Conservation (phyloP, 345 rosid species). For the Euphorbia pulcherrima region DNA sequence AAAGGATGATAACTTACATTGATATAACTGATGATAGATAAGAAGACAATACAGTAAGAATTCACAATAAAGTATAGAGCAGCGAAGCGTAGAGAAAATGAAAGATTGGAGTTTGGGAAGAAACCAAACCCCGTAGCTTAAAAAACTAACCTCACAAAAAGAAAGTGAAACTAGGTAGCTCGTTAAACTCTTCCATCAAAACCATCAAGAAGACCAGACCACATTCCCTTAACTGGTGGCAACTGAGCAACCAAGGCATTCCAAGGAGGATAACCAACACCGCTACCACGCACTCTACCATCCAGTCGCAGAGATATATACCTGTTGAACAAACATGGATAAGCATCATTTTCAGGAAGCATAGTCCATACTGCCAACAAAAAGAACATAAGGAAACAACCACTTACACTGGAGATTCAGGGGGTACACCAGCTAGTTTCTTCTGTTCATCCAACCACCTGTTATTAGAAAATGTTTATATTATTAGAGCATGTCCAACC, state of each 20-base stretch:
- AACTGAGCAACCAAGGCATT: conserved; percentile 87
- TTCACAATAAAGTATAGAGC: not conserved
- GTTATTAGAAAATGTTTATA: conserved; percentile 9
- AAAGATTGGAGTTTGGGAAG: not conserved
- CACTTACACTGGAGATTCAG: conserved; percentile 89
- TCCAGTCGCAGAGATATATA: conserved; percentile 82
- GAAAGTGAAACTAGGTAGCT: not conserved
- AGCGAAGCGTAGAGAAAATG: not conserved
- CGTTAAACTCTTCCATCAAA: conserved; percentile 78
- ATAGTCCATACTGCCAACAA: not conserved
- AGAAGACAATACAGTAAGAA: not conserved
- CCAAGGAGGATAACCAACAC: conserved; percentile 97
- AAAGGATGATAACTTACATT: not conserved
- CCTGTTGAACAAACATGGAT: conserved; percentile 37
- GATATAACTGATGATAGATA: not conserved
- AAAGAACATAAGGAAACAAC: not conserved
- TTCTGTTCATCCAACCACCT: conserved; percentile 92
- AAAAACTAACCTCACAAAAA: conserved; percentile 2
- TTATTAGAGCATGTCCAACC: too few relatives aligned
- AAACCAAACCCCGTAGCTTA: not conserved
- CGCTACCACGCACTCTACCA: conserved; percentile 93
- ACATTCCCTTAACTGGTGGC: conserved; percentile 82
- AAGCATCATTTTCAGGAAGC: not conserved
- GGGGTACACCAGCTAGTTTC: conserved; percentile 67
- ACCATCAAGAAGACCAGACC: conserved; percentile 95